Conservation (phyloP, 208 protist genomes). For the Strigomonas culicis region DNA sequence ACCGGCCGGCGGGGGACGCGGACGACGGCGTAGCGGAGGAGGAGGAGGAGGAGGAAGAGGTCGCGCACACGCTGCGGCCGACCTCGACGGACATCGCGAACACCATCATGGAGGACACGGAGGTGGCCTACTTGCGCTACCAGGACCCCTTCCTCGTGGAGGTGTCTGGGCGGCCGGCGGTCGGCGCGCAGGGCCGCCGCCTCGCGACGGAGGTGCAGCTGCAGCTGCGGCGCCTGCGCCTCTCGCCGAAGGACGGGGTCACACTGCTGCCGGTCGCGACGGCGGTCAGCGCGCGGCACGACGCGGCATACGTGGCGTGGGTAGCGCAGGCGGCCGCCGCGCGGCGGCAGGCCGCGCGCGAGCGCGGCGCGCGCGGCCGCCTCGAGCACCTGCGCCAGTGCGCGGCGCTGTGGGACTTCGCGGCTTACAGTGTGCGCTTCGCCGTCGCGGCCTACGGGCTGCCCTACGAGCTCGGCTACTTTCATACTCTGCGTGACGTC, state of each 20-base stretch:
- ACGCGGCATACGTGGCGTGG: neutral
- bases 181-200: slow-evolving; percentile 16
- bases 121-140: slow-evolving; percentile 54
- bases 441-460: slow-evolving; percentile 66
- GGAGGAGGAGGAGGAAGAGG: slow-evolving; percentile 27
- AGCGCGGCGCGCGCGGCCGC: neutral
- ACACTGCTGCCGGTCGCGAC: slow-evolving; percentile 12
- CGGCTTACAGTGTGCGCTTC: slow-evolving; percentile 59
- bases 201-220: slow-evolving; percentile 31
- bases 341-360: neutral
- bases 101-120: slow-evolving; percentile 51
- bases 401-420: slow-evolving; percentile 25
- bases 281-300: neutral
- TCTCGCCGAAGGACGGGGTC: slow-evolving; percentile 17
- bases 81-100: slow-evolving; percentile 57
- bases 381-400: neutral
- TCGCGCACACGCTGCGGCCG: slow-evolving; percentile 5
- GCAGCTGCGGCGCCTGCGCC: slow-evolving; percentile 34
- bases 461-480: slow-evolving; percentile 78
- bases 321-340: neutral
- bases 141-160: slow-evolving; percentile 57
- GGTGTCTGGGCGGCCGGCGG: slow-evolving; percentile 34
- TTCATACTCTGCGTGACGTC: slow-evolving; percentile 38
- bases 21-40: slow-evolving; percentile 16
- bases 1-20: neutral